These are phyloP conservation scores for Helichrysum umbraculigerum DNA, from an alignment of 129 eudicot genomes.

Conservation along the genomic window DNA sequence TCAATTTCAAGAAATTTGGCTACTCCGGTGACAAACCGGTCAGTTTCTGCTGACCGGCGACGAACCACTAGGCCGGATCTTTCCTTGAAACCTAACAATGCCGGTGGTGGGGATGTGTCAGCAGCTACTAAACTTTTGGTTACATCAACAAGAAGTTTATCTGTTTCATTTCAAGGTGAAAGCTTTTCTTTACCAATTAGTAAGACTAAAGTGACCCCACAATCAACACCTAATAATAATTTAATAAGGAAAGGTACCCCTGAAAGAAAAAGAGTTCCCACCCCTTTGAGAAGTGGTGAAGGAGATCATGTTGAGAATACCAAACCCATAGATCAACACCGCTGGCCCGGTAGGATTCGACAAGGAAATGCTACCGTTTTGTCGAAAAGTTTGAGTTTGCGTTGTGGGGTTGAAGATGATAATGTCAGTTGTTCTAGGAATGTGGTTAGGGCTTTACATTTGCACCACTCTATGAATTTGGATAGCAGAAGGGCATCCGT, in stretches of 20 bases:
- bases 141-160: conserved; percentile 20
- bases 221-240: background rate
- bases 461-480: background rate
- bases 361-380: conserved; percentile 1
- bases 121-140: conserved; percentile 20
- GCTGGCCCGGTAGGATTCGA: conserved; percentile 13
- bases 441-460: background rate
- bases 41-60: conserved; percentile 17
- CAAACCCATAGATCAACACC: conserved; percentile 1
- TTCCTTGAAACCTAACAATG: conserved; percentile 13
- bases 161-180: conserved; percentile 19
- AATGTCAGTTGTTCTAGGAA: background rate
- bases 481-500: background rate
- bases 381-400: background rate
- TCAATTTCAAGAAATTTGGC: conserved; percentile 2
- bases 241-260: background rate
- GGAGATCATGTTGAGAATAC: conserved; percentile 10
- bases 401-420: conserved; percentile 4
- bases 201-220: conserved; percentile 1
- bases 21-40: conserved; percentile 4
- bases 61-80: conserved; percentile 18
- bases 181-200: conserved; percentile 10
- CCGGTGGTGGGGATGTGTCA: conserved; percentile 11
- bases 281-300: background rate
- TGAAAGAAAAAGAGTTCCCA: background rate